Evolutionary conservation across 768 basidiomycete species (phyloP), one percentile per base, ranked within the genome.

Genomic region (Antrodiella citrinella): DNA sequence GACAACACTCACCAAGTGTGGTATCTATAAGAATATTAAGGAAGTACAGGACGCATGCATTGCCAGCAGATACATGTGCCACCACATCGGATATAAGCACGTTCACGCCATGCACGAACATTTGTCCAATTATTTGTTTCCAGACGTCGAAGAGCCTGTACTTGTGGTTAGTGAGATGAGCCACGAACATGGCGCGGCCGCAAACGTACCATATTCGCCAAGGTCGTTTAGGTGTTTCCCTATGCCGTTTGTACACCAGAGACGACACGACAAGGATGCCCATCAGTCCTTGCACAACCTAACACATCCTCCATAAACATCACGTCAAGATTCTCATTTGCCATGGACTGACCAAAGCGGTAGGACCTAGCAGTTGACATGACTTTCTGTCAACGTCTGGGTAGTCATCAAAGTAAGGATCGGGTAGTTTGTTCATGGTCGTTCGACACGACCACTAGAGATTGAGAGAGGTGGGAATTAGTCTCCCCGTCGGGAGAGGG

Each of bases 1-100:
- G 19, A 22, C 18, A 24, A 22, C 25, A 59, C 83, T 61, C 55
- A 88, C 92, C 95, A 49, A 94, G 72, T 1, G 91, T 93, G 15
- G 90, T 92, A 67, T 98, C 95, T 51, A 97, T 71, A 22, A 95
- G 71, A 45, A 98, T 86, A 59, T 97, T 93, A 41, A 96, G 80
- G 62, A 96, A 94, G 67, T 97, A 96, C 56, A 80, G 80, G 22
- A 86, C 84, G 57, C 95, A 98, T 3, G 95, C 91, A 64, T 97
- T 96, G 38, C 80, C 77, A 13, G 78, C 74, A 0, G 77, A 77
- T 50, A 80, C 73, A 39, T 80, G 69, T 1, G 92, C 91, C 21
- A 84, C 80, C 25, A 91, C 57, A 58, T 81, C 81, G 22, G 92
- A 92, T 45, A 91, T 80, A 26, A 91, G 68, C 19, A 92, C 76